These are phyloP conservation scores for Daldinia vernicosa DNA, from an alignment of 495 filamentous ascomycete species.

Conservation along the genomic window DNA sequence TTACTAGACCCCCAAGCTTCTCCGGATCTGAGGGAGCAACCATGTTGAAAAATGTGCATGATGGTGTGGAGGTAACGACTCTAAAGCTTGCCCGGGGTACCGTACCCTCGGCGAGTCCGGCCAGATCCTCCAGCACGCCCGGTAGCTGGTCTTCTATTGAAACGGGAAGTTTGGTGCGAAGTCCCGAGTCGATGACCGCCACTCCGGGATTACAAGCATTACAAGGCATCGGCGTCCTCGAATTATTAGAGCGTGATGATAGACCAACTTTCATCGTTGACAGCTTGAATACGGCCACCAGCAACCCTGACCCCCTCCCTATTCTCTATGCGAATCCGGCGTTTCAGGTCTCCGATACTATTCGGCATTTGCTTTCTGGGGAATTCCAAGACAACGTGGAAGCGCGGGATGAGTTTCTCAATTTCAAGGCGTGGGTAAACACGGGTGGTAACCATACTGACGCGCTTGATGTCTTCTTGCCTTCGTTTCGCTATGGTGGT, in stretches of 20 bases:
- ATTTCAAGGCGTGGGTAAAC: conserved; percentile 71
- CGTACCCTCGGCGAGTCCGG: conserved; percentile 58
- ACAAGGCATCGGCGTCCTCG: conserved; percentile 65
- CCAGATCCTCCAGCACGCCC: conserved; percentile 59
- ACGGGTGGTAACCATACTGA: conserved; percentile 59
- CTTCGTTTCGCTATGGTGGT: conserved; percentile 63
- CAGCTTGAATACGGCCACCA: conserved; percentile 62
- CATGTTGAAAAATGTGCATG: conserved; percentile 66
- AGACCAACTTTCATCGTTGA: conserved; percentile 75
- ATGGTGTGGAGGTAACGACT: conserved; percentile 65
- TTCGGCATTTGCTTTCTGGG: conserved; percentile 61
- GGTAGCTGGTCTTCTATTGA: conserved; percentile 59
- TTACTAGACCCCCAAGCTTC: conserved; percentile 62
- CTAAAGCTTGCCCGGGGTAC: conserved; percentile 70
- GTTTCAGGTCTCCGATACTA: conserved; percentile 56
- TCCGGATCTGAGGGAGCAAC: conserved; percentile 63
- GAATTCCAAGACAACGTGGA: conserved; percentile 50
- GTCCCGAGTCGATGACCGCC: conserved; percentile 54
- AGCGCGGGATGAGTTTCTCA: conserved; percentile 53
- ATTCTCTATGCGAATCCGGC: conserved; percentile 68
- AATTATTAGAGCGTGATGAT: conserved; percentile 73
- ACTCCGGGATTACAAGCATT: conserved; percentile 58
- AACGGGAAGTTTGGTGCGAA: conserved; percentile 46
- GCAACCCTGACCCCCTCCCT: conserved; percentile 59
- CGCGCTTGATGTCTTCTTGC: conserved; percentile 55